Evolutionary conservation across 106 monocot species (phyloP).

Genomic region (Vanilla planifolia): DNA sequence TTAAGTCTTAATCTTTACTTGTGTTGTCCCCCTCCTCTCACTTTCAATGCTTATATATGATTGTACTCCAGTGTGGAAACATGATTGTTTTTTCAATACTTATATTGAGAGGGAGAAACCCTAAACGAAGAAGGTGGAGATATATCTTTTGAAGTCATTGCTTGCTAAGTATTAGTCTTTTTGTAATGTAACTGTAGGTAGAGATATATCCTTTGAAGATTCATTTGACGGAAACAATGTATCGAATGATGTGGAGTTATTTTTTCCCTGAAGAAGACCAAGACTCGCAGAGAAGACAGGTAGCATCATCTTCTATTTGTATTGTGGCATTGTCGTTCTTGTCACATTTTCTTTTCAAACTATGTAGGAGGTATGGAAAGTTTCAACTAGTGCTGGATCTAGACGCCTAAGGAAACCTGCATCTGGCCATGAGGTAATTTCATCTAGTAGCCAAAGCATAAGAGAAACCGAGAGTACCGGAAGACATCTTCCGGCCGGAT

Average conservation of each 20-base stretch:
- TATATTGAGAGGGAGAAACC: not conserved
- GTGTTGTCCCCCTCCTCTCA: not conserved
- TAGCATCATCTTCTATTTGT: constrained; percentile 11
- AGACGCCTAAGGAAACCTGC: constrained; percentile 60
- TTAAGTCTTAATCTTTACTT: not conserved
- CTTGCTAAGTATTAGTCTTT: not conserved
- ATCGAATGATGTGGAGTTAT: constrained; percentile 98
- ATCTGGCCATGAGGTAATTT: constrained; percentile 33
- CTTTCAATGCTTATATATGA: not conserved
- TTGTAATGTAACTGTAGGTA: constrained; percentile 42
- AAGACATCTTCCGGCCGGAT: constrained; percentile 18
- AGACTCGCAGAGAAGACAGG: constrained; percentile 96
- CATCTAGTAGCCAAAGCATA: constrained; percentile 27
- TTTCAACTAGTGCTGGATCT: constrained; percentile 88
- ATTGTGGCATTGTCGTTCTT: not conserved
- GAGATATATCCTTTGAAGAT: constrained; percentile 98
- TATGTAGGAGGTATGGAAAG: constrained; percentile 91
- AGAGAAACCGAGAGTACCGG: constrained; percentile 42
- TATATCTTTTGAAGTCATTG: not conserved
- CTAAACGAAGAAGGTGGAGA: not conserved
- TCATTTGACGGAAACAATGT: constrained; percentile 96
- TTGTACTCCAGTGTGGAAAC: no score
- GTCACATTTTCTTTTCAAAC: constrained; percentile 1
- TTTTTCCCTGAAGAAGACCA: constrained; percentile 98
- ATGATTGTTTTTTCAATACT: not conserved